Base-by-base conservation (phyloP, 306 rosid species). In the Dryas drummondii region DNA sequence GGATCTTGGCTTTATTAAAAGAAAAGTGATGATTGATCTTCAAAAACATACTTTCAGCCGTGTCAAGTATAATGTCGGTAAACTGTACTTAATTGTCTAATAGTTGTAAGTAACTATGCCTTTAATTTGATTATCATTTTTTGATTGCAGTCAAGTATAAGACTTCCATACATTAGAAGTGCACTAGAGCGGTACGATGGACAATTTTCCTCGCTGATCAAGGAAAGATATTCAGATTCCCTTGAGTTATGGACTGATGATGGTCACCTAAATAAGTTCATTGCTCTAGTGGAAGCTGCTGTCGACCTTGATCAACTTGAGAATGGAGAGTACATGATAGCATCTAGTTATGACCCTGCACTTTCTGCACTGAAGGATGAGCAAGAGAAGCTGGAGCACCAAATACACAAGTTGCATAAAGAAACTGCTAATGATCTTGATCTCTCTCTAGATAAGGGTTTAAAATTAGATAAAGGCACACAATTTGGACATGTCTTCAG, bases 401-500 rank as follows among this genome's bases (percentile, higher is more conserved):
- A 86, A 89, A 92, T 94, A 80, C 93, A 89, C 55, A 76, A 81
- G 69, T 82, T 92, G 86, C 97, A 92, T 66, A 78, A 79, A 78
- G 88, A 85, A 84, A 89, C 94, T 77, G 93, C 97, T 48, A 83
- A 80, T 37, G 96, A 94, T 81, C 97, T 94, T 80, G 99, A 90
- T 82, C 96, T 94, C 17, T 79, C 88, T 17, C 69, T 92, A 14
- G 99, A 94, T 56, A 94, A 92, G 86, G 88, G 97, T 65, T 77
- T 92, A 65, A 94, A 94, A 84, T 82, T 94, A 71, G 97, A 94
- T 64, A 94, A 90, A 77, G 91, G 93, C 66, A 88, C 97, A 37
- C 99, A 94, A 80, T 94, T 88, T 82, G 99, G 99, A 60, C 97
- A 94, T 57, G 99, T 90, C 67, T 94, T 94, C 64, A 84, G 99